Base-by-base conservation (phyloP, 179 eudicot genomes). In the Spergularia azorica region DNA sequence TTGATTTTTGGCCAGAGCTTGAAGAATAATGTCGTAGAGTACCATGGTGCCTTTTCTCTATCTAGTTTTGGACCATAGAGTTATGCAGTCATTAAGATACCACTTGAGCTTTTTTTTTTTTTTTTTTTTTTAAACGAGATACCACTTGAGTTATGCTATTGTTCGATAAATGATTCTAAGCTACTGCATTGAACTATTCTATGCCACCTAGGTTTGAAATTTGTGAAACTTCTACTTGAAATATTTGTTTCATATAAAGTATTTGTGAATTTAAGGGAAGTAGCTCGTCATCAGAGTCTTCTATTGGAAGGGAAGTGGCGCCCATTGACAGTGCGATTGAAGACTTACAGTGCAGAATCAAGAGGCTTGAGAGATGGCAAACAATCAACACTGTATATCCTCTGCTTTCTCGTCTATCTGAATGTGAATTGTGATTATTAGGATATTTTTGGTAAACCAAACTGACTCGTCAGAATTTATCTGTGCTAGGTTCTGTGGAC, bases 361-460 rank as follows among this genome's bases (percentile, higher is more conserved):
- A 81, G 85, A 87, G 92, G 80, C 94, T 95, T 41, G 97, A 93
- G 81, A 88, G 96, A 56, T 93, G 96, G 99, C 98, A 93, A 5
- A 83, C 96, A 62, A 90, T 91, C 48, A 95, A 93, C 68, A 93
- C 99, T 1, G 99, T 91, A 88, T 26, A 62, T 21, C 46, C 51
- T 38, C 12, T 62, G 26, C 50, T 18, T 26, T 36, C 55, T 54
- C 50, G 20, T 52, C 16, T 41, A 68, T 73, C 18, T 48, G 55
- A 8, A 46, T n/a, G 21, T 2, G 12, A 14, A 18, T 39, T 39
- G 9, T 39, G 15, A 26, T 38, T 10, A n/a, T 11, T 60, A 62
- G 39, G 0, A 56, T 17, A 5, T 38, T 38, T 3, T 68, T n/a
- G 12, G 2, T 39, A 9, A 18, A 46, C 15, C 41, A 61, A 54